Base-by-base conservation (phyloP, 306 rosid genomes). In the Dryas alaskensis region DNA sequence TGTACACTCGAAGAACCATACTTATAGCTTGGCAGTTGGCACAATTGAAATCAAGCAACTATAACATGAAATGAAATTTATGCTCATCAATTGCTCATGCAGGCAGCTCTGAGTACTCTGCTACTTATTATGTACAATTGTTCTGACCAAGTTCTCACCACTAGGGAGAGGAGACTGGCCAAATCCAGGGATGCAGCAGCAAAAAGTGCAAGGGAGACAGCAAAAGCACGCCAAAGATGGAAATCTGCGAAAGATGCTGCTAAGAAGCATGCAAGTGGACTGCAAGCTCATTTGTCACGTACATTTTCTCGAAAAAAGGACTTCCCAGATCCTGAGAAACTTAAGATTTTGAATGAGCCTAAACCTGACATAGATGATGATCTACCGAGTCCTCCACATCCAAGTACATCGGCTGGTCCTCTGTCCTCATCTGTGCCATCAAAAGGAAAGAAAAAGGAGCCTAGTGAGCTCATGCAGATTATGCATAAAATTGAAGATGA, bases 41-140 rank as follows among this genome's bases (percentile, higher is more conserved):
- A 67, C 22, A 65, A 42, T 64, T 65, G 69, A 76, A 31, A 69
- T 63, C 42, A 49, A 53, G 80, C 54, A 39, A 47, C 27, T 16
- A 58, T 8, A 19, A 39, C 25, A 65, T 54, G 27, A 65, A 61
- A 50, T 60, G 81, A 79, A 67, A 52, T 82, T 76, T 74, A 84
- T 84, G 48, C 60, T 81, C 68, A 66, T 80, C 67, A 57, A 80
- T 83, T 92, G 75, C 84, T 83, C 67, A 63, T 88, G 98, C 98
- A 94, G 99, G 96, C 90, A 72, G 99, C 90, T 79, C 76, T 94
- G 88, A 84, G 90, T 81, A 92, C 95, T 72, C 77, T 94, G 68
- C 91, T 94, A 65, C 96, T 94, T 87, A 88, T 94, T 79, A 84
- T 94, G 73, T 94, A 94, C 92, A 94, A 92, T 89, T 92, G 93